phyloP scores from a whole-genome alignment of 352 stramenopile genomes.

The Poterioochromonas sp. region DNA sequence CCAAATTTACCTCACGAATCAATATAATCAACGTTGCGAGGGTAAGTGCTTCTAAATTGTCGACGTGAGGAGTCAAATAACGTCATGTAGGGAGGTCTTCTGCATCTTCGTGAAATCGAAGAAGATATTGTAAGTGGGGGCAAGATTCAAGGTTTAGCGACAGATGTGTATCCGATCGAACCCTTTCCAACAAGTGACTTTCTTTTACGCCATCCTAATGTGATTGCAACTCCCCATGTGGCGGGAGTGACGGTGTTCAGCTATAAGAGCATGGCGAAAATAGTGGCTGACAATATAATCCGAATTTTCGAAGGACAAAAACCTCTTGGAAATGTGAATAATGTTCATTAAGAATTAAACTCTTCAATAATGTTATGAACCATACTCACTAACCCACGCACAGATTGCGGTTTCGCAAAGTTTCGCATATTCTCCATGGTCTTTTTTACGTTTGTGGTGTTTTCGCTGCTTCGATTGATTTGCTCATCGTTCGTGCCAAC shows the following conservation, averaged over 20 bases:
- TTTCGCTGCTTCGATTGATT: neutral
- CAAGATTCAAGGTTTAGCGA: neutral
- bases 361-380: neutral
- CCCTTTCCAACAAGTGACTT: neutral
- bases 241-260: neutral
- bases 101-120: neutral
- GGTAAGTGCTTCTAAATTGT: slow-evolving; percentile 16
- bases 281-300: neutral
- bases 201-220: slow-evolving; percentile 5
- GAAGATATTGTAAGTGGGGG: too few species aligned
- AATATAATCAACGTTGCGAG: neutral
- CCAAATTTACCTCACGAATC: neutral
- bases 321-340: neutral
- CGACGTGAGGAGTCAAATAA: too few species aligned
- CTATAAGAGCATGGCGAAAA: neutral
- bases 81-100: neutral
- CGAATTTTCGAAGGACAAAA: neutral
- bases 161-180: slow-evolving; percentile 13
- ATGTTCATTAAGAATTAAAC: neutral
- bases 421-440: slow-evolving; percentile 7
- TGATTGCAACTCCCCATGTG: slow-evolving; percentile 10
- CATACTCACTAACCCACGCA: slow-evolving; percentile 22
- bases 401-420: neutral
- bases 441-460: neutral
- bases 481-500: neutral